Evolutionary conservation across 1,139 yeast genomes (phyloP).

Genomic region (Candida neerlandica): DNA sequence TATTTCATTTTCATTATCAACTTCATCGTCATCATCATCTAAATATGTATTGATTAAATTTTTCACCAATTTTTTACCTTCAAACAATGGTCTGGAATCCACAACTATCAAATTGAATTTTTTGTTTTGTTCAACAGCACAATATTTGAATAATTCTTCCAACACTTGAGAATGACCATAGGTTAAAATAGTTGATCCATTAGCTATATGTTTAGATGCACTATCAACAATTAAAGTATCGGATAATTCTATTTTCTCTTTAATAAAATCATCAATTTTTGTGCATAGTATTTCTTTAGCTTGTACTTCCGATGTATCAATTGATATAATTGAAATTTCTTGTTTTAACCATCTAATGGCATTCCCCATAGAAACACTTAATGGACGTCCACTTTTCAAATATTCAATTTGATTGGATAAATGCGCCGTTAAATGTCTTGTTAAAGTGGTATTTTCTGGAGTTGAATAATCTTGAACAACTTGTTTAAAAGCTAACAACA

Average conservation of each 20-base stretch:
- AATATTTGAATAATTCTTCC: conserved; percentile 70
- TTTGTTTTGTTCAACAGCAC: conserved; percentile 62
- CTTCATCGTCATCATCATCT: conserved; percentile 33
- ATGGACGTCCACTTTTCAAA: conserved; percentile 86
- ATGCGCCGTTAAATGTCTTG: conserved; percentile 86
- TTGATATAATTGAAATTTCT: conserved; percentile 77
- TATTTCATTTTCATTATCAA: conserved; percentile 45
- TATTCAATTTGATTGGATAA: conserved; percentile 94
- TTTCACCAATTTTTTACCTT: conserved; percentile 78
- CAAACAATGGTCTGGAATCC: conserved; percentile 95
- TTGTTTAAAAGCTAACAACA: conserved; percentile 81
- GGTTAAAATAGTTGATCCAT: conserved; percentile 81
- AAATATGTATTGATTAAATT: conserved; percentile 48
- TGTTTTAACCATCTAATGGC: conserved; percentile 97
- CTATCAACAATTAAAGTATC: conserved; percentile 81
- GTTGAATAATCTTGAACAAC: conserved; percentile 82
- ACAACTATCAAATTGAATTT: conserved; percentile 81
- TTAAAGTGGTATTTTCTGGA: conserved; percentile 81
- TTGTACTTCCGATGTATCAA: conserved; percentile 68
- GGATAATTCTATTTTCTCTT: conserved; percentile 83
- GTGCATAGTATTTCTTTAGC: conserved; percentile 71
- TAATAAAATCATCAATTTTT: conserved; percentile 77
- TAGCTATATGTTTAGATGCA: conserved; percentile 75
- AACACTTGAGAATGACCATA: conserved; percentile 90
- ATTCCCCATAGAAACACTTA: conserved; percentile 95